phyloP scores from a whole-genome alignment of 2,329 filamentous ascomycete species.

The Cercospora citrullina region DNA sequence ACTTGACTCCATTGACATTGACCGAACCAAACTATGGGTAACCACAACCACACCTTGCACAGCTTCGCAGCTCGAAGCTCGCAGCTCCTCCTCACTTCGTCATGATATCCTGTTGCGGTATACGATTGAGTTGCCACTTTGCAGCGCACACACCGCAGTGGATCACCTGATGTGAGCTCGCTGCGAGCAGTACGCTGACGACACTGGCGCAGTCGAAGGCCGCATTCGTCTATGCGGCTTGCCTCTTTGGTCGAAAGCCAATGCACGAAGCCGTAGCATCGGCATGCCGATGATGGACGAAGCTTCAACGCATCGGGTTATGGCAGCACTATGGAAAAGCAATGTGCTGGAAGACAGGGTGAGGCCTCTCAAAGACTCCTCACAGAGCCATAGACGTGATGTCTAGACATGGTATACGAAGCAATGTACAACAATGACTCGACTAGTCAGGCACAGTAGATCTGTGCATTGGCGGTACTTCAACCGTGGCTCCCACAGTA shows the following conservation, averaged over 20 bases:
- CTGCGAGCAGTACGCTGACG: background rate
- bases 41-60: background rate
- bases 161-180: background rate
- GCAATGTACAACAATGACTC: slow-evolving; percentile 9
- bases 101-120: background rate
- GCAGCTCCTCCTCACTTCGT: background rate
- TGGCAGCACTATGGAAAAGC: background rate
- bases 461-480: background rate
- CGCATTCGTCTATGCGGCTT: background rate
- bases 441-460: slow-evolving; percentile 4
- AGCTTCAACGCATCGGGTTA: background rate
- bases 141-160: background rate
- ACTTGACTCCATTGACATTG: background rate
- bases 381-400: background rate
- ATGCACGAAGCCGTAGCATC: background rate
- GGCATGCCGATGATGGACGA: background rate
- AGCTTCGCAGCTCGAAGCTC: background rate
- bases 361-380: background rate
- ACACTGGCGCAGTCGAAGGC: background rate
- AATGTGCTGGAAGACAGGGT: background rate
- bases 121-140: background rate
- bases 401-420: background rate
- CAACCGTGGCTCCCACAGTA: background rate
- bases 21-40: background rate
- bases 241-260: background rate